Evolutionary conservation across 2,329 filamentous ascomycete species (phyloP).

Genomic region (Colletotrichum ledebouriae): DNA sequence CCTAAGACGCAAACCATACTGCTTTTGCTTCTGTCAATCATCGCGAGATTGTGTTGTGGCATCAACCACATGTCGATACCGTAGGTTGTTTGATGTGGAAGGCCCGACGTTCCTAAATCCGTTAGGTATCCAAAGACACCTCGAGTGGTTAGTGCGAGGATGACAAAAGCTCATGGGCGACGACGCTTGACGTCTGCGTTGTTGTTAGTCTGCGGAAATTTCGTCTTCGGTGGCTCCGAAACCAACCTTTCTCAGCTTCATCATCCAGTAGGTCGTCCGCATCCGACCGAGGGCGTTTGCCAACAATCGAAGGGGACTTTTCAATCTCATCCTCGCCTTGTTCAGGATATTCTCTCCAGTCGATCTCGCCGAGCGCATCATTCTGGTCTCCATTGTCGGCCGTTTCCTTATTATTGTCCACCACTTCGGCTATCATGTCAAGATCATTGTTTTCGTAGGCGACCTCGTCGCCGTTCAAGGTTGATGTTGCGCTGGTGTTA

Average conservation of each 20-base stretch:
- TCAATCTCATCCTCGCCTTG: conserved; percentile 39
- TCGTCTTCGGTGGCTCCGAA: neutral
- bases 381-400: neutral
- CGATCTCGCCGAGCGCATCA: conserved; percentile 46
- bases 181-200: conserved; percentile 47
- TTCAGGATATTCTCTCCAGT: conserved; percentile 47
- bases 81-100: neutral
- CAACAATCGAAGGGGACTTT: conserved; percentile 35
- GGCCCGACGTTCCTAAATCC: conserved; percentile 23
- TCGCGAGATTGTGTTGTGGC: neutral
- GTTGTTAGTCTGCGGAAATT: conserved; percentile 31
- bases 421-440: conserved; percentile 48
- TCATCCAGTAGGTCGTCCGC: conserved; percentile 44
- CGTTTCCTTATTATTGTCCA: conserved; percentile 13
- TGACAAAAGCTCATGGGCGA: conserved; percentile 42
- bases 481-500: conserved; percentile 50
- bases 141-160: conserved; percentile 34
- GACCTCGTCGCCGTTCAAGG: conserved; percentile 51
- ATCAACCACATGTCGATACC: neutral
- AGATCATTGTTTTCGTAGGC: conserved; percentile 47
- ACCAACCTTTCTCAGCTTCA: conserved; percentile 45
- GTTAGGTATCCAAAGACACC: conserved; percentile 1
- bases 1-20: conserved; percentile 24
- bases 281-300: conserved; percentile 45
- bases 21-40: neutral